Evolutionary conservation across 2,329 filamentous ascomycete genomes (phyloP), one percentile per base, ranked within the genome.

Genomic region (Epichloe sibirici): DNA sequence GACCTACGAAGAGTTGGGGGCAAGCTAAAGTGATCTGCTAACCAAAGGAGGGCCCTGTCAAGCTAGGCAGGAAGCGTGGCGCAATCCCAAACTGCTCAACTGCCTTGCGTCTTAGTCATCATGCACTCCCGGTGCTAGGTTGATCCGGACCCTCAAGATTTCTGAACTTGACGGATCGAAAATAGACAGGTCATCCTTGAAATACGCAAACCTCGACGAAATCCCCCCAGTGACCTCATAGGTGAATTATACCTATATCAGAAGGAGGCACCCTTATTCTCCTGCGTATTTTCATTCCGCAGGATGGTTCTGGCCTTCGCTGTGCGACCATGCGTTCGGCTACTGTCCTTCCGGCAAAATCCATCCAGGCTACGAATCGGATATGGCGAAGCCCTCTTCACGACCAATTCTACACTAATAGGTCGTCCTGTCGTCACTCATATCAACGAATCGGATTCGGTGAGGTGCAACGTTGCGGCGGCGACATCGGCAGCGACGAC

Each of bases 401-500:
- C 66, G 28, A 67, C 64, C 15, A 58, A 56, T 43, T 40, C 55
- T 8, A 15, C 11, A 12, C 15, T 11, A 34, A n/a, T 13, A n/a
- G 23, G 13, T 43, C 34, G 44, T 15, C 17, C 45, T n/a, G 15
- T 42, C 5, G 17, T 15, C 21, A 49, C 21, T 9, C 31, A 45
- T 39, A 35, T 21, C 37, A 48, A 28, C 9, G 49, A 49, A 37
- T 25, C 7, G 45, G 9, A 51, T 55, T 21, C 65, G 59, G 37
- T 62, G 74, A 28, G 74, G 74, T 1, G 71, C 53, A 69, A 77
- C 58, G 75, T 76, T 57, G 67, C 74, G 2, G 84, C 78, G 71
- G 80, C 82, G 0, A 31, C 31, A 4, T 11, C 31, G 31, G 31
- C 31, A 31, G 8, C 31, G 31, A 40, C 35, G 17, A 49, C 31